Base-by-base conservation (phyloP, 352 stramenopile species). In the Elongisporangium prolatum region DNA sequence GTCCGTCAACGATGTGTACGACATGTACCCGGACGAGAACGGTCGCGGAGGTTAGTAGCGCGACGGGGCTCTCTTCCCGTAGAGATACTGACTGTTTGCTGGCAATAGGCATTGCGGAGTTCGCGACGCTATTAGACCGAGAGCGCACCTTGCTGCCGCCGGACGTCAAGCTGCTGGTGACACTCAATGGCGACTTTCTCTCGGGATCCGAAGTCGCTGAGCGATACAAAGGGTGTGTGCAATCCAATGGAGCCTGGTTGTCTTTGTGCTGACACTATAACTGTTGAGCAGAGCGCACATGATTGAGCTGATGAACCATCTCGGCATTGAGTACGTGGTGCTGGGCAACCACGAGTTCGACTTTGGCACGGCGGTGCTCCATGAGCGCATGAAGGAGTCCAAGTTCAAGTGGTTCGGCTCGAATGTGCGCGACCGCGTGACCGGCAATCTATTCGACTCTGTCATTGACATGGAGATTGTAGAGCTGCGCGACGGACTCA, bases 261-360 rank as follows among this genome's bases (percentile, higher is more conserved):
- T n/a, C n/a, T n/a, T n/a, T n/a, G n/a, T n/a, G n/a, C n/a, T n/a
- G n/a, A n/a, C n/a, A n/a, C n/a, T n/a, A n/a, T n/a, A n/a, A n/a
- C n/a, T n/a, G n/a, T 11, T 13, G 10, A 16, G 24, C 25, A 91
- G 81, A 8, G 79, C 72, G 5, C 79, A 89, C 63, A 92, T 92
- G 79, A 80, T 92, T 50, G 79, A 88, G 52, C 50, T 92, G 17
- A 74, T 92, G 65, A 89, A 92, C 62, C 74, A 87, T 44, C 61
- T 92, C 44, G 72, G 64, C 11, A 80, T 92, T 48, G 68, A 86
- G 34, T 92, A 89, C 62, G 75, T 89, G 22, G 82, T 92, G 21
- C 52, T 89, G 57, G 83, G 83, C 34, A 92, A 92, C 64, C 83
- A 92, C 68, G 83, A 92, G 61, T 92, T 90, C 51, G 83, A 92